Conservation (phyloP, 2,329 filamentous ascomycete species). For the Aspergillus bombycis region DNA sequence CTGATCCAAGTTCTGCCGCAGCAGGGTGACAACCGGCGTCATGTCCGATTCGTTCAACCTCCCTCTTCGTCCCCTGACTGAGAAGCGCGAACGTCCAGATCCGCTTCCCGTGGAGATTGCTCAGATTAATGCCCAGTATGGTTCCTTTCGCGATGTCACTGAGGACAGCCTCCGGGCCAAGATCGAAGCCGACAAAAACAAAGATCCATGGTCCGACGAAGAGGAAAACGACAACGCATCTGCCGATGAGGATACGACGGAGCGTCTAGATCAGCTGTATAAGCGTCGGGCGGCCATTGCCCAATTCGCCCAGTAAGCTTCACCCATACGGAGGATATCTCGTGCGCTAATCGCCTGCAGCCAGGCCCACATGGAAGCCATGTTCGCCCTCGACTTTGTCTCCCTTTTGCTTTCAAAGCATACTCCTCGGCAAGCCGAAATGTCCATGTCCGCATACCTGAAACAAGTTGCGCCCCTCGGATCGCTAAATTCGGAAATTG, state of each 20-base stretch:
- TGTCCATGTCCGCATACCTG: slow-evolving; percentile 70
- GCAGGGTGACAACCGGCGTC: slow-evolving; percentile 9
- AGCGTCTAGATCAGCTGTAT: slow-evolving; percentile 46
- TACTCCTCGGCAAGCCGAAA: slow-evolving; percentile 68
- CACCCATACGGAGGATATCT: neutral
- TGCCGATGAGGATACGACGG: slow-evolving; percentile 40
- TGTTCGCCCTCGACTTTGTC: slow-evolving; percentile 77
- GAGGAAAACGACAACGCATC: slow-evolving; percentile 38
- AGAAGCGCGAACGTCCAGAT: slow-evolving; percentile 55
- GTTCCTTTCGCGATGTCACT: slow-evolving; percentile 78
- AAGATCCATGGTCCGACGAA: slow-evolving; percentile 52
- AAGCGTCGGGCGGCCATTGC: slow-evolving; percentile 50
- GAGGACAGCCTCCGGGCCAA: slow-evolving; percentile 73
- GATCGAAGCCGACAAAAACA: slow-evolving; percentile 57
- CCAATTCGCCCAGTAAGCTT: slow-evolving; percentile 45
- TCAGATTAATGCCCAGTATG: slow-evolving; percentile 77
- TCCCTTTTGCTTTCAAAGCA: slow-evolving; percentile 85
- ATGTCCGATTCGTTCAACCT: slow-evolving; percentile 54
- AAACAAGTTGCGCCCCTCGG: slow-evolving; percentile 74
- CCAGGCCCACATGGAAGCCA: slow-evolving; percentile 50
- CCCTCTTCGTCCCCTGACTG: slow-evolving; percentile 61
- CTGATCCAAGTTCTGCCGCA: neutral
- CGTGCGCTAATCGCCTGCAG: slow-evolving; percentile 28
- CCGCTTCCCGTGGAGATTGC: slow-evolving; percentile 74
- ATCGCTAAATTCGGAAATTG: slow-evolving; percentile 69